Base-by-base conservation (phyloP, 164 flowering plant genomes). In the Protea cynaroides region DNA sequence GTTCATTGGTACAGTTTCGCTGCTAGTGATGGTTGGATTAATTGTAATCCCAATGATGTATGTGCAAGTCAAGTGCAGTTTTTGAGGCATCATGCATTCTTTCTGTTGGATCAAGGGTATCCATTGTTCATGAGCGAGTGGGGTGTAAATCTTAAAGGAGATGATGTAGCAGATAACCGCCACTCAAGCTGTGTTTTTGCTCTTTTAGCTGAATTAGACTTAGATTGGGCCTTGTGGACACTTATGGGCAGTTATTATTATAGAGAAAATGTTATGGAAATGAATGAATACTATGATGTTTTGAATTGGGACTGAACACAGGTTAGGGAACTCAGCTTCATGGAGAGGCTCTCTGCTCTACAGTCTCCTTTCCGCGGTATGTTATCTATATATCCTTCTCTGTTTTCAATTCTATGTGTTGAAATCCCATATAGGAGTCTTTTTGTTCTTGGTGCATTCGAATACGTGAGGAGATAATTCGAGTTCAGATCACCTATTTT, bases 91-190 rank as follows among this genome's bases (percentile, higher is more conserved):
- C 72, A 40, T 22, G 72, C 77, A 4, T 88, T 85, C 7, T 87
- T 78, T 50, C 59, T 92, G 68, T 46, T 87, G 59, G 83, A 82
- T 1, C 69, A 84, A 67, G 91, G 96, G 0, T 84, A 64, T 59
- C 98, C 98, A 14, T 62, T 93, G 76, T 78, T 93, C 43, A 38
- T 89, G 25, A 89, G 96, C 59, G 98, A 93, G 75, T 90, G 78
- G 65, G 97, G 98, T 2, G 69, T 77, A 8, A 96, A 93, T 63
- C 73, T 62, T 47, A 85, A 86, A 61, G 98, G 97, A 0, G 69
- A 29, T 1, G 85, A 84, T 71, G 81, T 76, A 65, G 84, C 81
- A 67, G 97, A 90, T 61, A 86, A 93, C 52, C 71, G 95, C 77
- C 90, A 67, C 74, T 69, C 90, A 55, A 78, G 74, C 40, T 90